phyloP scores from a whole-genome alignment of 306 rosid species.

The Sophora flavescens region DNA sequence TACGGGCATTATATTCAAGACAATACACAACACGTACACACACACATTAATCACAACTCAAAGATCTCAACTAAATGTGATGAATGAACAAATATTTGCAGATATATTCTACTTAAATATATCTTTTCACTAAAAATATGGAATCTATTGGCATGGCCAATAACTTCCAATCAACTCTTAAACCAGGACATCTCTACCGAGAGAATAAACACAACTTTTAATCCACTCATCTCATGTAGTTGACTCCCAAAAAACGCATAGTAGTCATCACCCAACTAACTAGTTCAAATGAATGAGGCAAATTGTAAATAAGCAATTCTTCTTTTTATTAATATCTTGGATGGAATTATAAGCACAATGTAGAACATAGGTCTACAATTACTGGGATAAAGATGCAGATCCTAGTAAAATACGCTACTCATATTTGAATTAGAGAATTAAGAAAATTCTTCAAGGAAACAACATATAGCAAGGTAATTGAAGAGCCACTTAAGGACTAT shows the following conservation, averaged over 20 bases:
- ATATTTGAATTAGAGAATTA: not conserved
- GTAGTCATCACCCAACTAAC: constrained; percentile 6
- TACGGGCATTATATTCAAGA: not conserved
- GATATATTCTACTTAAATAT: not conserved
- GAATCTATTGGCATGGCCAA: not conserved
- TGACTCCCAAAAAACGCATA: constrained; percentile 1
- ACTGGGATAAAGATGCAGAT: not conserved
- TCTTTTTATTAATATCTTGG: not conserved
- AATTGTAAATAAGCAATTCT: not conserved
- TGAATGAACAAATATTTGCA: not conserved
- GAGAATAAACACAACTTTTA: not conserved
- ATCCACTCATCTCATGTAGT: not conserved
- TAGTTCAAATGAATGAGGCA: not conserved
- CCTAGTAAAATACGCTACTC: constrained; percentile 4
- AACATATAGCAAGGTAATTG: not conserved
- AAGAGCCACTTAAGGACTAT: constrained; percentile 3
- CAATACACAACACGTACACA: not conserved
- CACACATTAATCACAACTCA: not conserved
- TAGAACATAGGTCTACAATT: not conserved
- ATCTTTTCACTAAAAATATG: not conserved
- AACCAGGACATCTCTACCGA: constrained; percentile 22
- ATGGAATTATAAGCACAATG: constrained; percentile 5
- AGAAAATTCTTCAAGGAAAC: not conserved
- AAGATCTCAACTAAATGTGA: not conserved
- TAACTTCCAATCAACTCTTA: constrained; percentile 21